These are phyloP conservation scores for Lodderomyces oxycetoniae DNA, from an alignment of 1,139 yeast species.

Conservation along the genomic window DNA sequence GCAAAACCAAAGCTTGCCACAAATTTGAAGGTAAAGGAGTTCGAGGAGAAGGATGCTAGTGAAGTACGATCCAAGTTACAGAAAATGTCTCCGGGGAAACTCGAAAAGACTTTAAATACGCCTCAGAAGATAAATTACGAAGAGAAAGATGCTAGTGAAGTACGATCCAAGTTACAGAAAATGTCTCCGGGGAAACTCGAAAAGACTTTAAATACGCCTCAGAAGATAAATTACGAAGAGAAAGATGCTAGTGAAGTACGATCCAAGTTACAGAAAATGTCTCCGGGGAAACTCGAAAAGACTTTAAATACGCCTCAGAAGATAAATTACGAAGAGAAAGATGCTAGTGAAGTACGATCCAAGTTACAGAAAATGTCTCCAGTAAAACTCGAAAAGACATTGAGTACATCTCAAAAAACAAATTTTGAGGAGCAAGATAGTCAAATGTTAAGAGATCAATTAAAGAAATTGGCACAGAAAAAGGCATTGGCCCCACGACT, in stretches of 20 bases:
- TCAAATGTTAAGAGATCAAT: constrained; percentile 4
- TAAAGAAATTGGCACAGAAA: constrained; percentile 3
- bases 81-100: constrained; percentile 7
- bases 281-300: constrained; percentile 8
- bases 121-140: too few relatives aligned
- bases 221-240: too few relatives aligned
- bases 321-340: constrained; percentile 5
- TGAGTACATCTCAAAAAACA: constrained; percentile 1
- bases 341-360: constrained; percentile 5
- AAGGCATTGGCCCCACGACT: too few relatives aligned
- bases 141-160: constrained; percentile 4
- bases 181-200: constrained; percentile 8
- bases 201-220: too few relatives aligned
- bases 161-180: constrained; percentile 6
- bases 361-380: constrained; percentile 5
- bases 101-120: constrained; percentile 10
- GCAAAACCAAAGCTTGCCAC: constrained; percentile 1
- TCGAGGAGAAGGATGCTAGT: constrained; percentile 3
- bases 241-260: constrained; percentile 1
- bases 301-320: constrained; percentile 6
- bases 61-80: constrained; percentile 6
- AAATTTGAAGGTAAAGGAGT: constrained; percentile 4
- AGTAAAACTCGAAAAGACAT: constrained; percentile 11
- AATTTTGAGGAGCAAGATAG: constrained; percentile 5
- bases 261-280: constrained; percentile 3